Conservation (phyloP, 1,139 yeast genomes). For the Candida tetrigidarum region DNA sequence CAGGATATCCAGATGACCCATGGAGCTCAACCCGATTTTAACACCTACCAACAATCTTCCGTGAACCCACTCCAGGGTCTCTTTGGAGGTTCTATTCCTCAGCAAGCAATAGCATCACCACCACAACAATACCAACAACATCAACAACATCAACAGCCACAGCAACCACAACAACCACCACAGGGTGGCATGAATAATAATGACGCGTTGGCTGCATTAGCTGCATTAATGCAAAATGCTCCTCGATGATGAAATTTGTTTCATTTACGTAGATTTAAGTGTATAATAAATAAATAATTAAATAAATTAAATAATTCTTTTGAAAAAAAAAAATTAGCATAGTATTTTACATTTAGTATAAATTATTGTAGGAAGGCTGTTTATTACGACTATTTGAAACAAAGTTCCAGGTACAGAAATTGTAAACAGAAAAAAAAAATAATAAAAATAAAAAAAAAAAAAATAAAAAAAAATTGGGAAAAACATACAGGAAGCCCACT, state of each 20-base stretch:
- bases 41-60: constrained; percentile 37
- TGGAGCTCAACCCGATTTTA: constrained; percentile 41
- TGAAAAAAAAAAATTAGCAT: no score
- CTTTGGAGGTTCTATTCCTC: constrained; percentile 30
- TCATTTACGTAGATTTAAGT: neutral
- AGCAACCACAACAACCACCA: no score
- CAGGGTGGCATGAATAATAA: constrained; percentile 13
- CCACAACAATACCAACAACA: constrained; percentile 20
- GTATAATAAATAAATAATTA: no score
- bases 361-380: no score
- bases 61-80: constrained; percentile 59
- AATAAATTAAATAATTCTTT: no score
- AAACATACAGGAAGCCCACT: no score
- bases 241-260: constrained; percentile 18
- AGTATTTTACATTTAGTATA: no score
- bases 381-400: no score
- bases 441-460: neutral
- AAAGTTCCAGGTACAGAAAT: no score
- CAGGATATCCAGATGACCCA: constrained; percentile 23
- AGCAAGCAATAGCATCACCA: constrained; percentile 15
- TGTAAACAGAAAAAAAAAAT: no score
- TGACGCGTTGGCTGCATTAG: constrained; percentile 6
- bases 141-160: constrained; percentile 13
- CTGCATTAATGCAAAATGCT: constrained; percentile 21
- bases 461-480: no score